Base-by-base conservation (phyloP, 139 green algal species). In the Marvania coccoides region DNA sequence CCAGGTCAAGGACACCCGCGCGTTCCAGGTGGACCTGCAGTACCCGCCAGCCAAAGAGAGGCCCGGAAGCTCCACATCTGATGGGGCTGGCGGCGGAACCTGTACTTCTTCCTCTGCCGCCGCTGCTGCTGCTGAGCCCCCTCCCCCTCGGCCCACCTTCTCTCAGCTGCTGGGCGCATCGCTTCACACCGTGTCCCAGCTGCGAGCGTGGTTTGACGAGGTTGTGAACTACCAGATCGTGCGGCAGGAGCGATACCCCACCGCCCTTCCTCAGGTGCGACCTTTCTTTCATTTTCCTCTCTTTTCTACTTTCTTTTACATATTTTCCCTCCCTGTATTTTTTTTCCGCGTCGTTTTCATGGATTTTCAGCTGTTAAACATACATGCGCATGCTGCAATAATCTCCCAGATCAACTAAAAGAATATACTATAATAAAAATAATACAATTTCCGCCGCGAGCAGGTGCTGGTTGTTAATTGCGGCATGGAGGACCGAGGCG, bases 201-300 rank as follows among this genome's bases (percentile, higher is more conserved):
- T 88, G 63, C 82, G 88, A 14, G 90, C 86, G 0, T 96, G 90
- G 90, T 94, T 94, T 67, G 77, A 95, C 28, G 81, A 89, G 19
- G 61, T 66, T 35, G 72, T 79, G 15, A 74, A 78, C 14, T 96
- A 96, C 66, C 71, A 88, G 54, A 62, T 72, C 10, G 78, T 97
- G 39, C 69, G 73, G 10, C 87, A 95, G 67, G 72, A 36, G 10
- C 56, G 82, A 2, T 55, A 78, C 33, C 85, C 85, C 6, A 59
- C 61, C 5, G n/a, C 13, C 10, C 67, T 91, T 61, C 87, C 79
- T 47, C 56, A 83, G 61, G n/a, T n/a, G n/a, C n/a, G n/a, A n/a
- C n/a, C n/a, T n/a, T n/a, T n/a, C n/a, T n/a, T n/a, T n/a, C n/a
- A n/a, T n/a, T n/a, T n/a, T n/a, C n/a, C n/a, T n/a, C n/a, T n/a